phyloP scores from a whole-genome alignment of 345 rosid species.

The Anastatica hierochuntica region DNA sequence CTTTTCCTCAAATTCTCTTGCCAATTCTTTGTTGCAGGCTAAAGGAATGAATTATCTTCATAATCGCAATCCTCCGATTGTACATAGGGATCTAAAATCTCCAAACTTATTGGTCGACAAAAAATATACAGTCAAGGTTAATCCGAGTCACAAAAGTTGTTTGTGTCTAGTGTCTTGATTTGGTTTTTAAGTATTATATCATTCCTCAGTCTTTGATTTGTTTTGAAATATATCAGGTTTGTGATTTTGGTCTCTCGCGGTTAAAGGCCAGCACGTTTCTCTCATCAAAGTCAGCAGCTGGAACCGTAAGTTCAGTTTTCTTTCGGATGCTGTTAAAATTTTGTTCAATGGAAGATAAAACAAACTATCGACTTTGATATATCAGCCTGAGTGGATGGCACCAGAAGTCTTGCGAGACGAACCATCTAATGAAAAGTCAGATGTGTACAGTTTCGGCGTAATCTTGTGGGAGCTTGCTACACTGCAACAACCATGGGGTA shows the following conservation, averaged over 20 bases:
- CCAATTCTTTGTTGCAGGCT: conserved; percentile 44
- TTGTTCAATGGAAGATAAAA: neutral
- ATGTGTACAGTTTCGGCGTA: conserved; percentile 35
- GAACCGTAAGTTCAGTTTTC: conserved; percentile 69
- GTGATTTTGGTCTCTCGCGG: conserved; percentile 33
- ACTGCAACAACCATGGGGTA: conserved; percentile 93
- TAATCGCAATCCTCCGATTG: conserved; percentile 84
- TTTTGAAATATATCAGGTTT: conserved; percentile 44
- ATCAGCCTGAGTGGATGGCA: conserved; percentile 99
- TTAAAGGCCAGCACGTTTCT: conserved; percentile 91
- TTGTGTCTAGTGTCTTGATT: neutral
- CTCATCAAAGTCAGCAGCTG: conserved; percentile 98
- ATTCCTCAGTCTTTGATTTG: neutral
- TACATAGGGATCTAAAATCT: conserved; percentile 96
- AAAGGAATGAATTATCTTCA: conserved; percentile 99
- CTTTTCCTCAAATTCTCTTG: neutral
- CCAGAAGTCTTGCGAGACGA: conserved; percentile 98
- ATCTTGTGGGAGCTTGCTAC: conserved; percentile 98
- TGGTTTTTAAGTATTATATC: neutral
- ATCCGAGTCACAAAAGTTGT: neutral
- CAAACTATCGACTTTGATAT: neutral
- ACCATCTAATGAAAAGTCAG: conserved; percentile 88
- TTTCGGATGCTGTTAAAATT: neutral
- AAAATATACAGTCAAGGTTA: conserved; percentile 83
- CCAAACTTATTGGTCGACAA: conserved; percentile 96